Conservation (phyloP, 2,329 filamentous ascomycete genomes). For the Trichoderma aggressivum region DNA sequence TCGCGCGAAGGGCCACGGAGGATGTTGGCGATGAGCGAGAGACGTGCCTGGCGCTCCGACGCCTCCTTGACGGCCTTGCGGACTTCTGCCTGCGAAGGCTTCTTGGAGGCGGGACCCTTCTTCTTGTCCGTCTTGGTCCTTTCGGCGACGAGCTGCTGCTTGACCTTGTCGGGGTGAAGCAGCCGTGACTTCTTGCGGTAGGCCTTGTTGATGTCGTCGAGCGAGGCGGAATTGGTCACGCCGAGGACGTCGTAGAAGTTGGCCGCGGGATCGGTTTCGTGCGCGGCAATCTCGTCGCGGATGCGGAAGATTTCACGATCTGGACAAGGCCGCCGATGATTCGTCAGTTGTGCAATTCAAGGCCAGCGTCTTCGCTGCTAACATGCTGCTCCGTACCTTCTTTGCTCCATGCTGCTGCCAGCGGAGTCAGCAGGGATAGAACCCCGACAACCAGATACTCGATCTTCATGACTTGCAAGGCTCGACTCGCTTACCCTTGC, state of each 20-base stretch:
- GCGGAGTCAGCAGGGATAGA: slow-evolving; percentile 61
- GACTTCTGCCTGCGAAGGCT: slow-evolving; percentile 71
- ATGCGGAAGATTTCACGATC: slow-evolving; percentile 98
- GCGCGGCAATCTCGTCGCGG: slow-evolving; percentile 77
- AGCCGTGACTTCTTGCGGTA: slow-evolving; percentile 83
- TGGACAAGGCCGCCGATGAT: slow-evolving; percentile 39
- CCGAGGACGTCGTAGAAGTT: slow-evolving; percentile 96
- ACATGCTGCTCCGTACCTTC: slow-evolving; percentile 58
- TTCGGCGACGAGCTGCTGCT: slow-evolving; percentile 73
- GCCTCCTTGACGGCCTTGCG: slow-evolving; percentile 76
- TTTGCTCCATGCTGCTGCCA: slow-evolving; percentile 78
- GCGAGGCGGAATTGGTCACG: slow-evolving; percentile 66
- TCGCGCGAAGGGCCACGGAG: slow-evolving; percentile 76
- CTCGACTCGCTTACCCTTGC: slow-evolving; percentile 1
- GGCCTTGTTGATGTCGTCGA: slow-evolving; percentile 89
- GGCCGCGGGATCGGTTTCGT: slow-evolving; percentile 70
- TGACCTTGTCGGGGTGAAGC: slow-evolving; percentile 94
- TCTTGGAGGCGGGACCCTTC: slow-evolving; percentile 59
- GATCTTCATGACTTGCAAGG: slow-evolving; percentile 65
- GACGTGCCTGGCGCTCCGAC: slow-evolving; percentile 75
- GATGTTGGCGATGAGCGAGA: slow-evolving; percentile 81
- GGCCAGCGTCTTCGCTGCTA: neutral
- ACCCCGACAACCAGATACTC: slow-evolving; percentile 65
- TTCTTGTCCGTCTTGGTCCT: slow-evolving; percentile 54
- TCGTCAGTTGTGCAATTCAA: neutral